phyloP scores from a whole-genome alignment of 805 yeast species.

The Schwanniomyces yamadae region DNA sequence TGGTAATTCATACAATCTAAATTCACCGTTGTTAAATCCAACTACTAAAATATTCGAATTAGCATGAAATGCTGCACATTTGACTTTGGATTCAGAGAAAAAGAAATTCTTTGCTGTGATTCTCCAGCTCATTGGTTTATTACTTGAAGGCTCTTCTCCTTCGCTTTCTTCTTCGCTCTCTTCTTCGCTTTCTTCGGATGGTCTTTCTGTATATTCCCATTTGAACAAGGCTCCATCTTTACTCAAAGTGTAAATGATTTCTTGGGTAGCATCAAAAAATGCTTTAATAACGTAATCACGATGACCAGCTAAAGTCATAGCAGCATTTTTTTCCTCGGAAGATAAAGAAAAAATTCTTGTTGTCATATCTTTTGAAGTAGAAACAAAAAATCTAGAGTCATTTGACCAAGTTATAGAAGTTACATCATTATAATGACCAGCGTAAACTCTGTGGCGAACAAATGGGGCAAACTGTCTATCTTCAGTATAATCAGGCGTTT shows the following conservation, averaged over 20 bases:
- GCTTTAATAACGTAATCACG: constrained; percentile 85
- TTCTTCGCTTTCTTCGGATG: constrained; percentile 46
- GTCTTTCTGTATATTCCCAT: constrained; percentile 80
- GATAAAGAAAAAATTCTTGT: constrained; percentile 78
- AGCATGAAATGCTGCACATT: constrained; percentile 83
- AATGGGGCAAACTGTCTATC: constrained; percentile 96
- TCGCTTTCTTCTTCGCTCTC: constrained; percentile 34
- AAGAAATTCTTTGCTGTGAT: constrained; percentile 76
- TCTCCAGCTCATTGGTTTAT: constrained; percentile 66
- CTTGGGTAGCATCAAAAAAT: constrained; percentile 85
- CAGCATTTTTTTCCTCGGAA: constrained; percentile 65
- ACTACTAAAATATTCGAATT: constrained; percentile 70
- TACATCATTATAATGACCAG: constrained; percentile 89
- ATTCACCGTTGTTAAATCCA: constrained; percentile 88
- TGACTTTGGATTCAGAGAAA: constrained; percentile 66
- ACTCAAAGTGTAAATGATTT: constrained; percentile 84
- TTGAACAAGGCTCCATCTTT: constrained; percentile 91
- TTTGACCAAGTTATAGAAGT: constrained; percentile 81
- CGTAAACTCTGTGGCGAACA: constrained; percentile 82
- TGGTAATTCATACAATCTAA: constrained; percentile 86
- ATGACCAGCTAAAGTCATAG: constrained; percentile 89
- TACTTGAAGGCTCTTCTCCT: constrained; percentile 28
- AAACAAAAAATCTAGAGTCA: constrained; percentile 83
- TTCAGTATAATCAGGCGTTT: constrained; percentile 74
- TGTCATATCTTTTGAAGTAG: constrained; percentile 88